These are phyloP conservation scores for Lantana camara DNA, from an alignment of 257 asterid species.

Conservation along the genomic window DNA sequence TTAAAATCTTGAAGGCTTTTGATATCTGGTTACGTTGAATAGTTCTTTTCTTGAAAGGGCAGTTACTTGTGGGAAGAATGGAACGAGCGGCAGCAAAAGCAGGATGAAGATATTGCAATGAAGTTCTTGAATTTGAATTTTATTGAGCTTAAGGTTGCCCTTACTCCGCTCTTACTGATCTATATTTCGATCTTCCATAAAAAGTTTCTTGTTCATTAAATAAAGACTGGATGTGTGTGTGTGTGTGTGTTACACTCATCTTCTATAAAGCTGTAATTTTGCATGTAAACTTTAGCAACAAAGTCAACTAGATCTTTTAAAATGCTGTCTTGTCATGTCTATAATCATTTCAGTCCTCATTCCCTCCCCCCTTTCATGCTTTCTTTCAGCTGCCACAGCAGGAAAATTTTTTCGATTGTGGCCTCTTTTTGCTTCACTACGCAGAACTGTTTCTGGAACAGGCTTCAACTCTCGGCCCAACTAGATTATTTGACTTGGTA, in stretches of 20 bases:
- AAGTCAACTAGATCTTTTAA: neutral
- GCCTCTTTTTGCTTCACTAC: slow-evolving; percentile 89
- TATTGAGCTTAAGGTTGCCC: slow-evolving; percentile 60
- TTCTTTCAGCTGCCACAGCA: slow-evolving; percentile 86
- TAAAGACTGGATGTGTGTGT: neutral
- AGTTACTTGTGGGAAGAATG: slow-evolving; percentile 91
- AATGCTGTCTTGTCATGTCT: slow-evolving; percentile 19
- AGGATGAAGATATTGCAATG: slow-evolving; percentile 37
- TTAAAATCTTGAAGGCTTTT: slow-evolving; percentile 19
- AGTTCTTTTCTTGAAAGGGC: slow-evolving; percentile 36
- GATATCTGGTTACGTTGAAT: slow-evolving; percentile 19
- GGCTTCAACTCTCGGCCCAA: slow-evolving; percentile 45
- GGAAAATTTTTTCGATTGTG: slow-evolving; percentile 85
- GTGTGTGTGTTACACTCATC: slow-evolving; percentile 1
- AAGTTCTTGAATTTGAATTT: slow-evolving; percentile 59
- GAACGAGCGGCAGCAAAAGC: slow-evolving; percentile 54
- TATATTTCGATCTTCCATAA: neutral
- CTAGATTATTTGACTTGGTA: slow-evolving; percentile 49
- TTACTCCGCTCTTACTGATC: slow-evolving; percentile 3
- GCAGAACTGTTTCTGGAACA: slow-evolving; percentile 77
- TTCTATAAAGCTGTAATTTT: neutral
- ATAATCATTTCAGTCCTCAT: slow-evolving; percentile 22
- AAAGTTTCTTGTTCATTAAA: neutral
- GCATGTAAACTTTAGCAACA: slow-evolving; percentile 16
- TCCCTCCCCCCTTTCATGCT: slow-evolving; percentile 18